Evolutionary conservation across 2,329 filamentous ascomycete genomes (phyloP), one percentile per base, ranked within the genome.

Genomic region (Aspergillus cejpii): DNA sequence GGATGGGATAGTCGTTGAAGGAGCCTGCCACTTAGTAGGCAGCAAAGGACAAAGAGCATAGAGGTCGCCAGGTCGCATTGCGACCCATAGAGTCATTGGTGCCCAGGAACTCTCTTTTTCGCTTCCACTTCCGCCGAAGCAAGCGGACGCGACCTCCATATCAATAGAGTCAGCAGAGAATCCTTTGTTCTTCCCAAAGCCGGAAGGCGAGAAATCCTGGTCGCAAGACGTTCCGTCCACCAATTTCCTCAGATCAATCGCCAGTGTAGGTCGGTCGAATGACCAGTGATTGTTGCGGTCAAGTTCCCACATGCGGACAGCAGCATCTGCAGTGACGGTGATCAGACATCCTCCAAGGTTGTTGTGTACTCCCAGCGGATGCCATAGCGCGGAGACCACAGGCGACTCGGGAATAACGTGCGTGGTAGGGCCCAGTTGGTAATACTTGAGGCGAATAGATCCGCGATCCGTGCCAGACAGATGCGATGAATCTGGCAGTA

Each of bases 71-170:
- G 88, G 85, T 28, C 81, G 81, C 85, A 96, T 98, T n/a, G 90
- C 89, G 41, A 97, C 73, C 87, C 91, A 98, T 8, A 98, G 74
- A 0, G 92, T 97, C 86, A 96, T 96, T 7, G 90, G 81, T 6
- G 89, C 86, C 92, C 92, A 98, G 1, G 78, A 77, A 57, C 80
- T 74, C 52, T 82, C 78, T 28, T 75, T 76, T 43, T 76, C 73
- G 44, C 66, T 70, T 7, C 76, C 78, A 40, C 64, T 72, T 20
- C 89, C 89, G 11, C 89, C 91, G 69, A 98, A 98, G 62, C 83
- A 87, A 40, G 90, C 89, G 1, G 90, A 84, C 3, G 89, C 88
- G 17, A 94, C 88, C 60, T 96, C 87, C 84, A 98, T 94, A 62
- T 97, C 90, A 47, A 94, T 83, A 1, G 80, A 80, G 63, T 97